phyloP scores from a whole-genome alignment of 495 filamentous ascomycete species.

The Neurospora terricola region DNA sequence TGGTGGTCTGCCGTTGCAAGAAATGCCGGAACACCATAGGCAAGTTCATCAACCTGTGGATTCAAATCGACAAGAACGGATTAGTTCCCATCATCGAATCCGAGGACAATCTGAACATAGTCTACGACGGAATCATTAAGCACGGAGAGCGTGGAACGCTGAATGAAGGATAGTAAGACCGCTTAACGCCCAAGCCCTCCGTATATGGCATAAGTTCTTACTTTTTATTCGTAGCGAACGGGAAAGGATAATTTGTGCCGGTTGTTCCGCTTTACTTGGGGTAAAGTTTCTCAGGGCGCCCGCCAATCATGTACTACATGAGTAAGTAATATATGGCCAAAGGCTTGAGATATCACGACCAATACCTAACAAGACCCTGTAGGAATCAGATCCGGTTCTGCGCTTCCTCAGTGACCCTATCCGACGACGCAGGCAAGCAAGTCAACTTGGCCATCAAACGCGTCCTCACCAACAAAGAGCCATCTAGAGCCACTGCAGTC shows the following conservation, averaged over 20 bases:
- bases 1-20: slow-evolving; percentile 26
- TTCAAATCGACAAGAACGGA: slow-evolving; percentile 32
- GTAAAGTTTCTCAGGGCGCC: slow-evolving; percentile 21
- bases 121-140: no score
- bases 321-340: slow-evolving; percentile 10
- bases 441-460: no score
- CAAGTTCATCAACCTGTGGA: slow-evolving; percentile 33
- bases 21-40: slow-evolving; percentile 28
- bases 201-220: no score
- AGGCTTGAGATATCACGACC: rapidly evolving
- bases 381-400: slow-evolving; percentile 22
- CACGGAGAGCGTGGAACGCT: no score
- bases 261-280: slow-evolving; percentile 19
- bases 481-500: not conserved
- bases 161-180: no score
- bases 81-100: slow-evolving; percentile 28
- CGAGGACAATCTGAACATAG: no score
- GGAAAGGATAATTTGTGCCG: no score
- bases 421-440: slow-evolving; percentile 2
- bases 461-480: slow-evolving; percentile 18
- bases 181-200: no score
- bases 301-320: slow-evolving; percentile 24
- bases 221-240: no score
- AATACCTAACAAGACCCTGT: not conserved
- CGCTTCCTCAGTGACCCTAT: slow-evolving; percentile 9